Conservation (phyloP, 768 basidiomycete species). For the Serendipita indica region DNA sequence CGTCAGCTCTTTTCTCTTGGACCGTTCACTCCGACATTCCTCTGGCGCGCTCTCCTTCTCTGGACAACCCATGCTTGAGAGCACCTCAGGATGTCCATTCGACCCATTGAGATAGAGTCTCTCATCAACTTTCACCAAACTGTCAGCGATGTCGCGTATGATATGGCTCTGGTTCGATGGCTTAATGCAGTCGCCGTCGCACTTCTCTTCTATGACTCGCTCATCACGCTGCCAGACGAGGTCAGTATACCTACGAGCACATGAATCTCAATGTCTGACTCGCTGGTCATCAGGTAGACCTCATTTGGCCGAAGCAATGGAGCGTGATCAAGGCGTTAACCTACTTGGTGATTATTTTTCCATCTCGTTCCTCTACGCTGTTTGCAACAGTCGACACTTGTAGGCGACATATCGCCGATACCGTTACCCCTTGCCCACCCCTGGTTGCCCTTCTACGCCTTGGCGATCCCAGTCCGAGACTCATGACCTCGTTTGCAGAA, state of each 20-base stretch:
- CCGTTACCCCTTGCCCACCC: too few relatives aligned
- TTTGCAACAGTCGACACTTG: too few relatives aligned
- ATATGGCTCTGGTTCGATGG: not conserved
- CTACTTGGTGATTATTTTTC: not conserved
- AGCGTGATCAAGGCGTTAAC: conserved; percentile 1
- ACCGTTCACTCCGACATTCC: too few relatives aligned
- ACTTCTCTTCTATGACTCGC: not conserved
- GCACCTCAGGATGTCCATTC: not conserved
- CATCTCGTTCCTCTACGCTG: too few relatives aligned
- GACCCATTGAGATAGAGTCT: not conserved
- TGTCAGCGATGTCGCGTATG: not conserved
- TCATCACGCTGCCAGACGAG: not conserved
- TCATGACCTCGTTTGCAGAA: too few relatives aligned
- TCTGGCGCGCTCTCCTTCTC: too few relatives aligned
- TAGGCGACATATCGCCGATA: too few relatives aligned
- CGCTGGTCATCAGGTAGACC: not conserved
- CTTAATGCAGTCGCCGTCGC: not conserved
- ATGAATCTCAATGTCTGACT: not conserved
- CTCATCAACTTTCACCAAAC: not conserved
- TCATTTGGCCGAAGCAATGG: conserved; percentile 1
- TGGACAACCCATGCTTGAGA: too few relatives aligned
- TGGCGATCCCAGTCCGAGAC: too few relatives aligned
- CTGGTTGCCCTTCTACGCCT: too few relatives aligned
- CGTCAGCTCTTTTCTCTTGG: too few relatives aligned
- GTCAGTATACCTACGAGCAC: not conserved